phyloP scores from a whole-genome alignment of 192 early-diverging fungal genomes.

The Backusella liffmaniae region DNA sequence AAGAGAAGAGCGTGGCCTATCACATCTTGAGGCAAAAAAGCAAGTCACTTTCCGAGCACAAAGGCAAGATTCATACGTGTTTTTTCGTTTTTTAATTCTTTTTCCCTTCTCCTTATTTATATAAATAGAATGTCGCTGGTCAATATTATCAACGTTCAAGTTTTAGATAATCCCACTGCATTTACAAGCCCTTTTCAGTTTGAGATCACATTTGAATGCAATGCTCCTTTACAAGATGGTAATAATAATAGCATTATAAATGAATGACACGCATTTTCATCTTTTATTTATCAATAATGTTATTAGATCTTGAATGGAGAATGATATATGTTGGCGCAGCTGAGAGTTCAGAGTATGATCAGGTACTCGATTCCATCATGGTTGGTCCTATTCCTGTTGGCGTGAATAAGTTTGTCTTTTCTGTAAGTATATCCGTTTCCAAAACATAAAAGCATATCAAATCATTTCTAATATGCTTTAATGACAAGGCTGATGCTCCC shows the following conservation, averaged over 20 bases:
- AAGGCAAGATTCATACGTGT: background rate
- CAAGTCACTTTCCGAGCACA: background rate
- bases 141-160: constrained; percentile 78
- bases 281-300: background rate
- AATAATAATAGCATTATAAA: background rate
- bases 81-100: constrained; percentile 12
- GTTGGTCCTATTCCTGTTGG: constrained; percentile 97
- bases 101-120: constrained; percentile 5
- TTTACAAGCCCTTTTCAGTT: constrained; percentile 86
- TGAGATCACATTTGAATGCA: constrained; percentile 98
- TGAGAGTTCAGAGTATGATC: constrained; percentile 82
- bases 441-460: background rate
- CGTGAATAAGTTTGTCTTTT: constrained; percentile 90
- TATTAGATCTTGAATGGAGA: constrained; percentile 92
- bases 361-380: constrained; percentile 91
- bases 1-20: background rate
- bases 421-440: constrained; percentile 49
- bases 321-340: constrained; percentile 93
- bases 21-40: background rate
- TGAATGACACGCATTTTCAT: background rate
- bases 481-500: constrained; percentile 62
- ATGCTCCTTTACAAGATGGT: constrained; percentile 85
- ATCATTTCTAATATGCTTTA: background rate
- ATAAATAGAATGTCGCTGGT: constrained; percentile 69
- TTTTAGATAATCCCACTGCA: constrained; percentile 81